Conservation (phyloP, 768 basidiomycete genomes). For the Panaeolus cyanescens region DNA sequence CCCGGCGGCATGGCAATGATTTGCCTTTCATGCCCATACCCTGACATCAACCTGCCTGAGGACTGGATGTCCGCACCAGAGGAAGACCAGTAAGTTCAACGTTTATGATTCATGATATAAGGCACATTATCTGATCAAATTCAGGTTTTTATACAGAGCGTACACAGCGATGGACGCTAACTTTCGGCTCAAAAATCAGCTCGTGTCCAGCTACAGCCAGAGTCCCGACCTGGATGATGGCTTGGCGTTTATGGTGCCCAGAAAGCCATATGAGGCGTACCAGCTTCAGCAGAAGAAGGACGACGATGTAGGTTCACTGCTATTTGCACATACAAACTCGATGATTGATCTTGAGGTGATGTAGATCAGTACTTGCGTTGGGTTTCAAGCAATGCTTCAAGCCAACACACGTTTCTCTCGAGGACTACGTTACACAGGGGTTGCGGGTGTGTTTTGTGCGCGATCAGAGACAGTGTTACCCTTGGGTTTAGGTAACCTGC, state of each 20-base stretch:
- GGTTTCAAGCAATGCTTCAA: background rate
- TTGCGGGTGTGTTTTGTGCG: constrained; percentile 17
- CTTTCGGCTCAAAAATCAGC: constrained; percentile 5
- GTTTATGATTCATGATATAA: background rate
- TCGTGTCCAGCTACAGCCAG: background rate
- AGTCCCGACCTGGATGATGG: background rate
- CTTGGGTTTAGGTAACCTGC: constrained; percentile 29
- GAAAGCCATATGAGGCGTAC: constrained; percentile 4
- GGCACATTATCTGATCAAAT: background rate
- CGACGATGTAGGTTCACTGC: constrained; percentile 4
- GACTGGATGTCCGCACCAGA: background rate
- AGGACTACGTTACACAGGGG: background rate
- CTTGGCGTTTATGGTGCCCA: background rate
- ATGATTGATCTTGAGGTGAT: background rate
- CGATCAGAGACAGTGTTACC: constrained; percentile 19
- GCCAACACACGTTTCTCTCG: background rate
- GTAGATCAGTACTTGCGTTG: constrained; percentile 4
- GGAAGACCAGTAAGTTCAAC: background rate
- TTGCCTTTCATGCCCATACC: constrained; percentile 6
- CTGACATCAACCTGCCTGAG: constrained; percentile 6
- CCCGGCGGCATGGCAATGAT: background rate
- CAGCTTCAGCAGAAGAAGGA: background rate
- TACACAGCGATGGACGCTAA: background rate
- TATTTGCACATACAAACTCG: background rate
- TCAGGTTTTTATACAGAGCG: background rate